phyloP scores from a whole-genome alignment of 2,329 filamentous ascomycete species.

The Colletotrichum paranaense region DNA sequence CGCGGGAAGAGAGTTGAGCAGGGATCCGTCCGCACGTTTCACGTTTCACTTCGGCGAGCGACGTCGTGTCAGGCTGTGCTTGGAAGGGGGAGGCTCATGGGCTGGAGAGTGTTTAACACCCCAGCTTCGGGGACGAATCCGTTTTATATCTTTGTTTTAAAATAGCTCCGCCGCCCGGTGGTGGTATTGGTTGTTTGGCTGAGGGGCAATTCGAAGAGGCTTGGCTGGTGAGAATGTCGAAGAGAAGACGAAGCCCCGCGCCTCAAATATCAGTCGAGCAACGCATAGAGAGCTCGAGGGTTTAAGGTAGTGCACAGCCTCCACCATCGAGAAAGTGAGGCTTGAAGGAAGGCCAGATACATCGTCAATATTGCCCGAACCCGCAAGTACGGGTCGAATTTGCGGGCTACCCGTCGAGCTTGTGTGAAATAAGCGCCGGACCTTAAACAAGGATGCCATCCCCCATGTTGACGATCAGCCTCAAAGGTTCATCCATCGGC shows the following conservation, averaged over 20 bases:
- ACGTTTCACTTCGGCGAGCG: slow-evolving; percentile 34
- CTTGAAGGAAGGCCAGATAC: background rate
- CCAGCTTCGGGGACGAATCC: slow-evolving; percentile 15
- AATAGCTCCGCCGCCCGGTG: slow-evolving; percentile 6
- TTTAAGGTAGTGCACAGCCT: background rate
- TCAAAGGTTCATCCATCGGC: slow-evolving; percentile 6
- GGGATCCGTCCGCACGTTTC: slow-evolving; percentile 35
- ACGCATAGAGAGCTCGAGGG: background rate
- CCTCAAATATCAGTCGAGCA: background rate
- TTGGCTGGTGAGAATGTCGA: slow-evolving; percentile 13
- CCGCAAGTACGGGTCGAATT: background rate
- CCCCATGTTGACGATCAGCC: background rate
- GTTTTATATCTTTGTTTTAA: slow-evolving; percentile 23
- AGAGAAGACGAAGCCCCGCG: background rate
- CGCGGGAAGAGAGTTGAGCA: slow-evolving; percentile 24
- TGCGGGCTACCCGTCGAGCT: slow-evolving; percentile 7
- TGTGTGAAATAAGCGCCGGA: slow-evolving; percentile 14
- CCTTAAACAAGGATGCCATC: slow-evolving; percentile 1
- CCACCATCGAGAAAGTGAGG: background rate
- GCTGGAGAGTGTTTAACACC: slow-evolving; percentile 6
- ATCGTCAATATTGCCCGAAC: background rate
- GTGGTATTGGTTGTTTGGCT: background rate
- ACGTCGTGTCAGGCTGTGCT: slow-evolving; percentile 27
- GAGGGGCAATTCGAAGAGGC: slow-evolving; percentile 1
- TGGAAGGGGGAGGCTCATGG: background rate